Base-by-base conservation (phyloP, 352 stramenopile species). In the Pythium dissimile region DNA sequence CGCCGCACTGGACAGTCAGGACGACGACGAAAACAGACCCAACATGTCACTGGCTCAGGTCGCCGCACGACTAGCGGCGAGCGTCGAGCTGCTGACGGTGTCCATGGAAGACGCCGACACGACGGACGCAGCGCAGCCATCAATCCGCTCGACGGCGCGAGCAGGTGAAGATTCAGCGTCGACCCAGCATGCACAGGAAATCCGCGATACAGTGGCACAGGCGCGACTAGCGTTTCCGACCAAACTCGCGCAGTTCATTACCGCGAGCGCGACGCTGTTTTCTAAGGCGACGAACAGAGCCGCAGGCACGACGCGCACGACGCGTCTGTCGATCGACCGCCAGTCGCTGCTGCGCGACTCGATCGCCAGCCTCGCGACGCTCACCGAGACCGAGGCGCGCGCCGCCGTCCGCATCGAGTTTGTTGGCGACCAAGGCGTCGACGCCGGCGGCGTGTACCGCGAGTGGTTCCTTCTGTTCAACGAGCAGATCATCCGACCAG, bases 401-500 rank as follows among this genome's bases (percentile, higher is more conserved):
- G 54, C 43, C 6, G 43, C 43, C 16, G 18, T 62, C 9, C 70
- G 78, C 12, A 76, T 92, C 21, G 64, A 89, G 27, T 94, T 96
- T 57, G 59, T 78, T 7, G 71, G 71, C 30, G 86, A 94, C 39
- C 72, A 64, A 30, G 84, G 67, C 8, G 59, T 89, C 0, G 82
- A 95, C 52, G 85, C 83, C n/a, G 51, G 51, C 9, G 51, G 51
- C 20, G 39, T 94, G 8, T 76, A 90, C 53, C 71, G 84, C 11
- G 82, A 92, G 72, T 94, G 85, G 85, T 88, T 93, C 47, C 58
- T 72, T 12, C 66, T 92, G 16, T 55, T 94, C n/a, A 80, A 67
- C 39, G 62, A 82, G 26, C 43, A 72, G 20, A 46, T 87, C 28
- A 66, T 77, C 15, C 52, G 72, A 23, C 47, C 52, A 10, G 32